A percentile compares a stretch with the other conserved stretches of the same genome.
Conservation (phyloP, 2,329 filamentous ascomycete species). For the Penicillium capsulatum region DNA sequence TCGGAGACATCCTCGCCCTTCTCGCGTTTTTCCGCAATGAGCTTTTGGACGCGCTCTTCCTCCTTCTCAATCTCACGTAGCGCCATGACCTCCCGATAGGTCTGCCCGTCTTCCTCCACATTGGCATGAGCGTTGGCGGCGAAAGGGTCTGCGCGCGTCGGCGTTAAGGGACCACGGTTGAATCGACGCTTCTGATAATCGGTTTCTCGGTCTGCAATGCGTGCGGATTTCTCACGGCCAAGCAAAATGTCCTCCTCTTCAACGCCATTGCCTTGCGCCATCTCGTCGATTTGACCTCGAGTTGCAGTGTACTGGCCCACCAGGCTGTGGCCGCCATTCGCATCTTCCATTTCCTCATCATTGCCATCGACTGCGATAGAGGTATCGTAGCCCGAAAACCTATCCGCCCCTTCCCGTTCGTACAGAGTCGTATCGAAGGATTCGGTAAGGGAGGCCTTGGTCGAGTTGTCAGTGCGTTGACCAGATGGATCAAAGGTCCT, state of each 20-base stretch:
- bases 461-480: conserved; percentile 78
- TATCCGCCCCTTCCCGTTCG: conserved; percentile 71
- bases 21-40: conserved; percentile 72
- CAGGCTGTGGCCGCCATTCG: conserved; percentile 68
- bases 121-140: conserved; percentile 68
- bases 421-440: conserved; percentile 82
- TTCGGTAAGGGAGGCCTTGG: conserved; percentile 88
- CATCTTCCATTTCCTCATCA: conserved; percentile 74
- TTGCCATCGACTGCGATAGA: conserved; percentile 76
- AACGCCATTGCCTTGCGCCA: conserved; percentile 75
- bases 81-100: conserved; percentile 88
- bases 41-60: conserved; percentile 76
- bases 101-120: conserved; percentile 66
- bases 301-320: conserved; percentile 96
- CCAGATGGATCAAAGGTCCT: conserved; percentile 71
- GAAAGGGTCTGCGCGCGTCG: conserved; percentile 81
- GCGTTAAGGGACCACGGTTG: conserved; percentile 73
- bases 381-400: conserved; percentile 85
- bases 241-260: conserved; percentile 89
- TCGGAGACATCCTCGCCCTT: conserved; percentile 59
- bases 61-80: conserved; percentile 86
- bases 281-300: conserved; percentile 87
- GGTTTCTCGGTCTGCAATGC: conserved; percentile 88
- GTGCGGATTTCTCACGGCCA: conserved; percentile 79
- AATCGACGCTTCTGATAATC: conserved; percentile 97